Evolutionary conservation across 2,329 filamentous ascomycete genomes (phyloP).

Genomic region (Phaeosphaeria sp.): DNA sequence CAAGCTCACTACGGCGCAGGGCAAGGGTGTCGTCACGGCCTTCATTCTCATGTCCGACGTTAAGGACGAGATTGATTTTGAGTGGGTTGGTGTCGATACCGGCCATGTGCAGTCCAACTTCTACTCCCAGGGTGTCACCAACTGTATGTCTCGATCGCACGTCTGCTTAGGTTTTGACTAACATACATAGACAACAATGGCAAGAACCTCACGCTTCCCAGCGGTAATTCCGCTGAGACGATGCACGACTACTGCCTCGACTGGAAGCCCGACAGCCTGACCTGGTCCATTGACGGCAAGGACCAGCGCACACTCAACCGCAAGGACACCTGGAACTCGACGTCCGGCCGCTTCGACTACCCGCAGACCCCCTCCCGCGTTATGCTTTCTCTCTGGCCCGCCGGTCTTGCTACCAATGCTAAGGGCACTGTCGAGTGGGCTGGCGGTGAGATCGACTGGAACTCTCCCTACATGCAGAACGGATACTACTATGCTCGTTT

Average conservation of each 20-base stretch:
- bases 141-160: slow-evolving; percentile 68
- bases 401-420: slow-evolving; percentile 78
- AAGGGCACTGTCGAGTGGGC: slow-evolving; percentile 90
- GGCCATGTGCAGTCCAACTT: slow-evolving; percentile 87
- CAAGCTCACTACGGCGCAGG: slow-evolving; percentile 82
- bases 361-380: slow-evolving; percentile 91
- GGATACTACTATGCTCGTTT: slow-evolving; percentile 91
- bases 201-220: slow-evolving; percentile 67
- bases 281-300: slow-evolving; percentile 86
- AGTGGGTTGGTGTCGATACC: slow-evolving; percentile 86
- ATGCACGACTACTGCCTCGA: slow-evolving; percentile 88
- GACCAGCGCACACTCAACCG: slow-evolving; percentile 76
- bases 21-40: slow-evolving; percentile 89
- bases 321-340: slow-evolving; percentile 84
- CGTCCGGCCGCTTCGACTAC: slow-evolving; percentile 80
- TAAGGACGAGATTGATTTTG: slow-evolving; percentile 98
- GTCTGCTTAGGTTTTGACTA: slow-evolving; percentile 12
- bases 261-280: slow-evolving; percentile 86
- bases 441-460: slow-evolving; percentile 89
- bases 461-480: slow-evolving; percentile 78
- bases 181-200: slow-evolving; percentile 71
- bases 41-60: slow-evolving; percentile 96
- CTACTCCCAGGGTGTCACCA: slow-evolving; percentile 92
- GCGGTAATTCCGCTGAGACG: slow-evolving; percentile 75
- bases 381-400: slow-evolving; percentile 95